Conservation (phyloP, 306 rosid species). For the Sophora flavescens region DNA sequence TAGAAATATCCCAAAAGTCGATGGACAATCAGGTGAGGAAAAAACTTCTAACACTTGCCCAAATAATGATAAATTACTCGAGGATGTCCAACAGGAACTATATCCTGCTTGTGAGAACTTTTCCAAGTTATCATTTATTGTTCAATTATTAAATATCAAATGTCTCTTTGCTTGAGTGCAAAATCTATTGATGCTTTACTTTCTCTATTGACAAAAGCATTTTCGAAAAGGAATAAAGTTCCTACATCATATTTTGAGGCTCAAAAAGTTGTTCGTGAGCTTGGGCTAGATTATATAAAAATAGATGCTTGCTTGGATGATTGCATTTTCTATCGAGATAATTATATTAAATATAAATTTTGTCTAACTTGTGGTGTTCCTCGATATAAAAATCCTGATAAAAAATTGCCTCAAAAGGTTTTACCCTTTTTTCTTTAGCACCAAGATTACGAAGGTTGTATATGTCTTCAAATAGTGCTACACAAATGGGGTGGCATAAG, state of each 20-base stretch:
- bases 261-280: neutral
- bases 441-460: conserved; percentile 1
- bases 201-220: neutral
- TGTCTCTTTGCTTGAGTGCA: no score
- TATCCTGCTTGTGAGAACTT: neutral
- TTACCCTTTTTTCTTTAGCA: neutral
- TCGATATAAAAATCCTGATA: neutral
- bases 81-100: neutral
- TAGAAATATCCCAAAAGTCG: neutral
- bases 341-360: neutral
- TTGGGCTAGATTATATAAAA: neutral
- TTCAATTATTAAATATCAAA: neutral
- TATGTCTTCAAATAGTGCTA: no score
- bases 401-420: neutral
- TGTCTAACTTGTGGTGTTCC: neutral
- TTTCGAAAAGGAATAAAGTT: neutral
- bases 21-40: neutral
- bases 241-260: neutral
- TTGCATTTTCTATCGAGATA: no score
- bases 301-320: neutral
- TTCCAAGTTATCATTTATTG: neutral
- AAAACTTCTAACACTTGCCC: neutral
- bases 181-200: neutral
- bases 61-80: neutral
- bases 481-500: no score